These are phyloP conservation scores for Salinomyces thailandicus DNA, from an alignment of 2,329 filamentous ascomycete genomes.

Conservation along the genomic window DNA sequence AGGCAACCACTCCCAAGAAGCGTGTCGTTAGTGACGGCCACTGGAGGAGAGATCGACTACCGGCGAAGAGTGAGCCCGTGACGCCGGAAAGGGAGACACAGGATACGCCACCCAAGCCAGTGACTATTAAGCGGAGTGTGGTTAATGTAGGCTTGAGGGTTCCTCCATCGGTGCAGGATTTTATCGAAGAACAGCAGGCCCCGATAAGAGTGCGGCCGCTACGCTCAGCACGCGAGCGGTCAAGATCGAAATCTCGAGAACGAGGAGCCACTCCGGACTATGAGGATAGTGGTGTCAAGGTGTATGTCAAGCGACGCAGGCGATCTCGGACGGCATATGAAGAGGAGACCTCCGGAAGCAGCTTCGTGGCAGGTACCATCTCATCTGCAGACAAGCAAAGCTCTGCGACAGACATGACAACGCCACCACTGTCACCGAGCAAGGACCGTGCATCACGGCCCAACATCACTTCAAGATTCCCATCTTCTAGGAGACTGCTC, in stretches of 20 bases:
- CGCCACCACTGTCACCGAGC: slow-evolving; percentile 16
- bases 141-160: slow-evolving; percentile 25
- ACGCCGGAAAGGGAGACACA: slow-evolving; percentile 16
- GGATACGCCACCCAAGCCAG: slow-evolving; percentile 21
- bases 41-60: slow-evolving; percentile 44
- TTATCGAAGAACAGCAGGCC: slow-evolving; percentile 17
- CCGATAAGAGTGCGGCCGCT: slow-evolving; percentile 15
- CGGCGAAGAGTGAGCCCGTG: slow-evolving; percentile 14
- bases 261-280: slow-evolving; percentile 20
- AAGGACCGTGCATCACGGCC: slow-evolving; percentile 13
- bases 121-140: slow-evolving; percentile 20
- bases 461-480: slow-evolving; percentile 11
- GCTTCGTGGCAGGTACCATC: slow-evolving; percentile 14
- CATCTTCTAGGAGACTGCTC: neutral
- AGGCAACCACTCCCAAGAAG: slow-evolving; percentile 66
- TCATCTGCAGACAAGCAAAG: slow-evolving; percentile 21
- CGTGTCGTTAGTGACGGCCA: slow-evolving; percentile 87
- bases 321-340: slow-evolving; percentile 12
- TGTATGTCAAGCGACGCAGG: slow-evolving; percentile 23
- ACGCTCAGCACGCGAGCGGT: slow-evolving; percentile 13
- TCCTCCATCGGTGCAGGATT: slow-evolving; percentile 22
- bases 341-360: slow-evolving; percentile 18
- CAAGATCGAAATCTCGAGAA: slow-evolving; percentile 15
- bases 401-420: slow-evolving; percentile 22
- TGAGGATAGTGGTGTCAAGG: slow-evolving; percentile 23